phyloP scores from a whole-genome alignment of 306 rosid genomes.

The Castanea mollissima region DNA sequence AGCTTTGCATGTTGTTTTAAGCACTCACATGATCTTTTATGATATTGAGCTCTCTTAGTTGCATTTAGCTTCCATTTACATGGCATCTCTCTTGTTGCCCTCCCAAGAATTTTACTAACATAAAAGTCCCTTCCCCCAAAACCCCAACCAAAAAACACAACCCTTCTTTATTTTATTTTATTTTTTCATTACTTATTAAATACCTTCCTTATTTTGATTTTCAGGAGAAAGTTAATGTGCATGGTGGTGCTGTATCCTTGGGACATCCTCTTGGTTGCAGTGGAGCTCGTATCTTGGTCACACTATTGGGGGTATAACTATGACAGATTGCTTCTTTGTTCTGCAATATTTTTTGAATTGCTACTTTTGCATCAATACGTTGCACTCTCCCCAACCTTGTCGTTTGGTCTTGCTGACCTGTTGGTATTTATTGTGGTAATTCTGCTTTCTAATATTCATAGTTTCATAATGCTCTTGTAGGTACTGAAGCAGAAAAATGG shows the following conservation, averaged over 20 bases:
- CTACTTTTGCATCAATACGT: neutral
- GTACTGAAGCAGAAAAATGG: constrained; percentile 84
- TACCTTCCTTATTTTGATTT: constrained; percentile 4
- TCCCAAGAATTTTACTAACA: no score
- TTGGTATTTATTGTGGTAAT: neutral
- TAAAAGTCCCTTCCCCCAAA: no score
- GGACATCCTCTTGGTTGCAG: constrained; percentile 99
- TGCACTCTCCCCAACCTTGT: neutral
- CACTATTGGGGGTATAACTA: constrained; percentile 81
- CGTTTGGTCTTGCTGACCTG: neutral
- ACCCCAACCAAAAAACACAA: no score
- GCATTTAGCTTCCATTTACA: no score
- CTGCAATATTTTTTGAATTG: neutral
- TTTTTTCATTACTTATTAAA: neutral
- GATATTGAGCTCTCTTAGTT: no score
- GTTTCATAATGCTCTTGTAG: constrained; percentile 32
- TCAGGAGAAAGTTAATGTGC: constrained; percentile 84
- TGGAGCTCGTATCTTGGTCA: constrained; percentile 95
- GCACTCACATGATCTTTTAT: neutral
- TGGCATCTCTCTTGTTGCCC: no score
- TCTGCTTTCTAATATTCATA: neutral
- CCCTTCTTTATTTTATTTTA: neutral
- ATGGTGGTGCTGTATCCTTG: constrained; percentile 94
- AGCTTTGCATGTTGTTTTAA: neutral
- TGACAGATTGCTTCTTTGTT: neutral